These are phyloP conservation scores for Aspergillus avenaceus DNA, from an alignment of 495 filamentous ascomycete species.

Conservation along the genomic window DNA sequence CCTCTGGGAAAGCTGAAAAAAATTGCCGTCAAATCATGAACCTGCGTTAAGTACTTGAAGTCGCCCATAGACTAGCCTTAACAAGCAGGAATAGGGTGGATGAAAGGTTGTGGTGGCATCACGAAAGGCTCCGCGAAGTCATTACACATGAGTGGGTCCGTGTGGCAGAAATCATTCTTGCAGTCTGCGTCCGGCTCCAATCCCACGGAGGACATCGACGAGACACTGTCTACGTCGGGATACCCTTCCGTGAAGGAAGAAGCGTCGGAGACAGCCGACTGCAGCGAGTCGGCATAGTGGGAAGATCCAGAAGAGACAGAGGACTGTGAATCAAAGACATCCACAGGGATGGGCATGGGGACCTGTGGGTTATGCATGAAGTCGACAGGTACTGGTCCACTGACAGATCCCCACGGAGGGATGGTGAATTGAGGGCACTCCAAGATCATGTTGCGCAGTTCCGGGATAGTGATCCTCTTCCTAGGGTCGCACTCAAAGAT, in stretches of 20 bases:
- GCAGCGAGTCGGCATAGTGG: slow-evolving; percentile 38
- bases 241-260: slow-evolving; percentile 43
- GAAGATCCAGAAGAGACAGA: slow-evolving; percentile 40
- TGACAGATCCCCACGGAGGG: slow-evolving; percentile 28
- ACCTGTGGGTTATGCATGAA: slow-evolving; percentile 25
- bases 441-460: slow-evolving; percentile 73
- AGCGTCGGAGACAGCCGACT: slow-evolving; percentile 39
- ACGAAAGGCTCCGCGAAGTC: slow-evolving; percentile 16
- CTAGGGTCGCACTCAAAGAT: slow-evolving; percentile 88
- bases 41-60: slow-evolving; percentile 17
- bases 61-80: slow-evolving; percentile 7
- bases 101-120: slow-evolving; percentile 23
- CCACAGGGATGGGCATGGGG: slow-evolving; percentile 26
- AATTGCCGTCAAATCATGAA: slow-evolving; percentile 24
- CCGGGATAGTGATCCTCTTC: slow-evolving; percentile 78
- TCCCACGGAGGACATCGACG: slow-evolving; percentile 34
- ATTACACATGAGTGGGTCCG: slow-evolving; percentile 23
- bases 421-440: slow-evolving; percentile 73
- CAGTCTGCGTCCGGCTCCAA: slow-evolving; percentile 28
- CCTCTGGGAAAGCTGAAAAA: not conserved
- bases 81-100: slow-evolving; percentile 23
- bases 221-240: slow-evolving; percentile 34
- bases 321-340: slow-evolving; percentile 32
- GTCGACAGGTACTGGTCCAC: slow-evolving; percentile 24
- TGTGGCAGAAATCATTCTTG: slow-evolving; percentile 30